These are phyloP conservation scores for Sporothrix pseudoabietina DNA, from an alignment of 2,329 filamentous ascomycete species.

Conservation along the genomic window DNA sequence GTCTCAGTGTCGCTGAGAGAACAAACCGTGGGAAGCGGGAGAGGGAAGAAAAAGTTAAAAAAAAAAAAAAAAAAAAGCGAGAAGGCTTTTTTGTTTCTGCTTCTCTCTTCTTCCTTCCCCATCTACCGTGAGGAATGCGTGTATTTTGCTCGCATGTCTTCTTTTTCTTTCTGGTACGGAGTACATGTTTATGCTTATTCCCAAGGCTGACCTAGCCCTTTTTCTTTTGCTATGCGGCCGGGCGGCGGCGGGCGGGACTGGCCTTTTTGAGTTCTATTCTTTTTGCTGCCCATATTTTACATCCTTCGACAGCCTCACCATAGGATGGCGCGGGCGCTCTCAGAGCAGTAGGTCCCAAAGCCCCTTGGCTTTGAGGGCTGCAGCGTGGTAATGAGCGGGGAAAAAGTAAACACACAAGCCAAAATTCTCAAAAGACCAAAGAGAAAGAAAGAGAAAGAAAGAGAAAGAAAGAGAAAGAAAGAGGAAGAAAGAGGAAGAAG, in stretches of 20 bases:
- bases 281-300: not conserved
- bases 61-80: too few species aligned
- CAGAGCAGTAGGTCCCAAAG: constrained; percentile 16
- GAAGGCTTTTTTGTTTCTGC: not conserved
- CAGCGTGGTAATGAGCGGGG: constrained; percentile 3
- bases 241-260: not conserved
- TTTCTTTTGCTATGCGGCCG: not conserved
- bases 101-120: not conserved
- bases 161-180: not conserved
- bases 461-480: too few species aligned
- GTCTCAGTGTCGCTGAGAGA: constrained; percentile 7
- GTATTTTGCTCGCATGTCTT: not conserved
- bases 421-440: too few species aligned
- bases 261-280: not conserved
- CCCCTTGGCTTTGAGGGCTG: not conserved
- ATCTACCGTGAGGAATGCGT: too few species aligned
- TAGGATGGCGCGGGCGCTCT: not conserved
- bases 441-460: too few species aligned
- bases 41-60: not conserved
- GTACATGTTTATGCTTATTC: not conserved
- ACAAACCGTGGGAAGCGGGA: not conserved
- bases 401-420: too few species aligned
- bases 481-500: too few species aligned
- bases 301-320: not conserved
- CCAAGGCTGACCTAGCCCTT: not conserved